These are phyloP conservation scores for Hymenoscyphus infarciens DNA, from an alignment of 2,329 filamentous ascomycete species.

Conservation along the genomic window DNA sequence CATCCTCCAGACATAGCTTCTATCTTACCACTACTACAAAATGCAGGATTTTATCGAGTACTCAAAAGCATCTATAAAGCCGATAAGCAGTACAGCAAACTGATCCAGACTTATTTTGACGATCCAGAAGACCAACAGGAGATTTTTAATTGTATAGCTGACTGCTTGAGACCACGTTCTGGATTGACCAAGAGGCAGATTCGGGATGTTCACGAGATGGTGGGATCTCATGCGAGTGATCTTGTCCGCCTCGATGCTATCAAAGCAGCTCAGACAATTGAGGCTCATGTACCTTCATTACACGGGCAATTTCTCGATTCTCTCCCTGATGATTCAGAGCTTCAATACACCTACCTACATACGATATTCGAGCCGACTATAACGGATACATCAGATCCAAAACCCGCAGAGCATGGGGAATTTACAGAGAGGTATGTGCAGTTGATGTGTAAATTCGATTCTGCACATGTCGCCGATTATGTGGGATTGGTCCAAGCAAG, in stretches of 20 bases:
- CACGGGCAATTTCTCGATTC: constrained; percentile 53
- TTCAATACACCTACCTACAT: constrained; percentile 63
- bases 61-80: constrained; percentile 82
- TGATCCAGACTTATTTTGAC: constrained; percentile 79
- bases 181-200: constrained; percentile 66
- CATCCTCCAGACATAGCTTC: constrained; percentile 77
- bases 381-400: constrained; percentile 37
- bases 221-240: constrained; percentile 54
- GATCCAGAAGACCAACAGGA: constrained; percentile 72
- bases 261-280: constrained; percentile 54
- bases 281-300: constrained; percentile 51
- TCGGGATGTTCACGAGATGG: constrained; percentile 63
- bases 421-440: constrained; percentile 83
- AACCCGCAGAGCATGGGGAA: constrained; percentile 47
- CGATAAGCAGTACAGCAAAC: constrained; percentile 74
- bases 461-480: constrained; percentile 80
- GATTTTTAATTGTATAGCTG: constrained; percentile 75
- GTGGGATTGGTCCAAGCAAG: constrained; percentile 71
- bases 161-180: constrained; percentile 65
- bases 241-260: constrained; percentile 55
- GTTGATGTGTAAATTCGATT: constrained; percentile 84
- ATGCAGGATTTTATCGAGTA: constrained; percentile 84
- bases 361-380: constrained; percentile 65
- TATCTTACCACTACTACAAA: constrained; percentile 72
- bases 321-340: constrained; percentile 49